These are phyloP conservation scores for Chlamydomonas reinhardtii DNA, from an alignment of 163 green algal species.

Conservation along the genomic window DNA sequence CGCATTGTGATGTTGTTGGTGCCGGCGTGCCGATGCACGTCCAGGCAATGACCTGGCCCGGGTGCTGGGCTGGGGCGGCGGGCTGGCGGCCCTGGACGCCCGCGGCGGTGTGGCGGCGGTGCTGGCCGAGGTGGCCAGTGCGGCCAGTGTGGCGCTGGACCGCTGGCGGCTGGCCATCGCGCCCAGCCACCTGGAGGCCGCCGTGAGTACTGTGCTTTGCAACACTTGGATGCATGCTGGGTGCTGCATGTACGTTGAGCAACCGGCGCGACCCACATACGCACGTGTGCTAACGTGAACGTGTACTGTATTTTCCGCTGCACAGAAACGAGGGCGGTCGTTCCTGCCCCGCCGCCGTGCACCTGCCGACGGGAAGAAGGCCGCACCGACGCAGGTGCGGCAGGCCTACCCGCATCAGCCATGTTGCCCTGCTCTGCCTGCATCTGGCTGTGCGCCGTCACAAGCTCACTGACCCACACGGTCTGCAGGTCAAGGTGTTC, in stretches of 20 bases:
- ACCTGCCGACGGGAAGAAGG: background rate
- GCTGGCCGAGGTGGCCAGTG: slow-evolving; percentile 39
- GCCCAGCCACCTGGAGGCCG: background rate
- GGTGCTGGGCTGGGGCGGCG: slow-evolving; percentile 79
- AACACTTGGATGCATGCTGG: background rate
- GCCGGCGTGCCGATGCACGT: slow-evolving; percentile 58
- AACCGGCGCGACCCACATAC: too few relatives aligned
- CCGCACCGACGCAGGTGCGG: background rate
- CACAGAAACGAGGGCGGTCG: background rate
- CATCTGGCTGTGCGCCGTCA: too few relatives aligned
- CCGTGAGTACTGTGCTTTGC: background rate
- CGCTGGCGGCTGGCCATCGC: slow-evolving; percentile 23
- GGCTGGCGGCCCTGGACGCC: slow-evolving; percentile 18
- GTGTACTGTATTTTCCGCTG: too few relatives aligned
- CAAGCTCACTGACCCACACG: too few relatives aligned
- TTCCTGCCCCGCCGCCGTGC: slow-evolving; percentile 27
- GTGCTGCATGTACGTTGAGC: background rate
- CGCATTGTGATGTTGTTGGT: background rate
- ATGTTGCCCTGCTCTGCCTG: too few relatives aligned
- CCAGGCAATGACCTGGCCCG: slow-evolving; percentile 87
- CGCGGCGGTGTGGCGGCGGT: slow-evolving; percentile 19
- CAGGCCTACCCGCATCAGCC: too few relatives aligned
- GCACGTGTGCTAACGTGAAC: too few relatives aligned
- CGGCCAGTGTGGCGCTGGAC: slow-evolving; percentile 24
- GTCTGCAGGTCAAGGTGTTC: slow-evolving; percentile 69